Base-by-base conservation (phyloP, 495 filamentous ascomycete genomes). In the Immersiella caudata region DNA sequence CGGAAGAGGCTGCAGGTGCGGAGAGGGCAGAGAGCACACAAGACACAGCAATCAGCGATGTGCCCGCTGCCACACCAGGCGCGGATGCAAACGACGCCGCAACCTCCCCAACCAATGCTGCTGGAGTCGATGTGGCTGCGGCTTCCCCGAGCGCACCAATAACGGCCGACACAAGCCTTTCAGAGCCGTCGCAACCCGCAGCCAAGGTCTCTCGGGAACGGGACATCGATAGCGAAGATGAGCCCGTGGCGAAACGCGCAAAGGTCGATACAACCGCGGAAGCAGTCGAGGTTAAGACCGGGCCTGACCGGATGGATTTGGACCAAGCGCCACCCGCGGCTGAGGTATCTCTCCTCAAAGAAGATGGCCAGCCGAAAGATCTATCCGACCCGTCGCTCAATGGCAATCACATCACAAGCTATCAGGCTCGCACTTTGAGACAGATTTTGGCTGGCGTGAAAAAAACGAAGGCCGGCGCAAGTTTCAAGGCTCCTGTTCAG, bases 401-500 rank as follows among this genome's bases (percentile, higher is more conserved):
- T 46, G 51, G 70, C 20, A 63, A 76, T 57, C 71, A 74, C 1
- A 80, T 88, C 26, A 82, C 85, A 0, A 73, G 77, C 0, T 80
- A 77, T 63, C 79, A 86, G 68, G 74, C 67, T 36, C 83, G 80
- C 66, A 82, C 81, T 61, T 72, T 85, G 22, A 70, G 83, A 6
- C 74, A 74, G 57, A 80, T 84, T 20, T 75, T 97, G 12, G 86
- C 87, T 26, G 91, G 89, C 67, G 79, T 93, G 55, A 95, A 94
- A 79, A 91, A 94, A 74, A 91, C 91, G 49, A 89, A 93, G 72
- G 87, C 88, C 66, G 88, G 93, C 14, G 77, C 78, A 5, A 83
- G 86, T 36, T 98, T 97, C 76, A 80, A 82, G 55, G 85, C 87
- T 50, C 89, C 96, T 0, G 95, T 99, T 6, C 62, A 71, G n/a